These are phyloP conservation scores for Warburgia ugandensis DNA, from an alignment of 164 flowering plant genomes.

Conservation along the genomic window DNA sequence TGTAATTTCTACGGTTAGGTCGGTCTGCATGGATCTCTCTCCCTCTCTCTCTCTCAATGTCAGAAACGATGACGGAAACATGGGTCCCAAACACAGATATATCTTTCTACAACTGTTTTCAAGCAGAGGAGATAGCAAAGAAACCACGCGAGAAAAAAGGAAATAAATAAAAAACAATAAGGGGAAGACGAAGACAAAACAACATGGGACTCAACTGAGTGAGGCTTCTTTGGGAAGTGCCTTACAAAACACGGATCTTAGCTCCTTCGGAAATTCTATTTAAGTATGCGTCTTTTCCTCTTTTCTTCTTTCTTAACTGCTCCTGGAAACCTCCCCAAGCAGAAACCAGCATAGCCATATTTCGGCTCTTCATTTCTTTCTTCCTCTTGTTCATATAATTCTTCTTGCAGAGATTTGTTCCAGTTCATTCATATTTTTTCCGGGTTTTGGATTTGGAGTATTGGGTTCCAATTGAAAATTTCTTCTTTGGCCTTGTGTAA, in stretches of 20 bases:
- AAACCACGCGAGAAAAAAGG: too few species aligned
- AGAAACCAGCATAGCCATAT: not conserved
- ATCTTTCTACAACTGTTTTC: constrained; percentile 5
- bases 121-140: too few species aligned
- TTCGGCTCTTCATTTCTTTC: not conserved
- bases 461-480: too few species aligned
- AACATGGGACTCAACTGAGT: not conserved
- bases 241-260: constrained; percentile 21
- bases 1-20: constrained; percentile 11
- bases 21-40: constrained; percentile 5
- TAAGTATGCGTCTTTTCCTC: constrained; percentile 6
- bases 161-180: not conserved
- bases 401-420: too few species aligned
- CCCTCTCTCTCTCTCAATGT: not conserved
- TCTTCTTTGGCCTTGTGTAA: not conserved
- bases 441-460: too few species aligned
- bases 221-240: constrained; percentile 24
- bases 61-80: constrained; percentile 1
- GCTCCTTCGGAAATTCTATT: constrained; percentile 8
- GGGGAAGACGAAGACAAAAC: not conserved
- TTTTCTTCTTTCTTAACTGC: constrained; percentile 18
- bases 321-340: constrained; percentile 6
- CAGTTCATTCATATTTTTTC: not conserved
- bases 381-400: too few species aligned
- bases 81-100: not conserved